Evolutionary conservation across 805 yeast genomes (phyloP), one percentile per base, ranked within the genome.

Genomic region (Nakazawaea holstii): DNA sequence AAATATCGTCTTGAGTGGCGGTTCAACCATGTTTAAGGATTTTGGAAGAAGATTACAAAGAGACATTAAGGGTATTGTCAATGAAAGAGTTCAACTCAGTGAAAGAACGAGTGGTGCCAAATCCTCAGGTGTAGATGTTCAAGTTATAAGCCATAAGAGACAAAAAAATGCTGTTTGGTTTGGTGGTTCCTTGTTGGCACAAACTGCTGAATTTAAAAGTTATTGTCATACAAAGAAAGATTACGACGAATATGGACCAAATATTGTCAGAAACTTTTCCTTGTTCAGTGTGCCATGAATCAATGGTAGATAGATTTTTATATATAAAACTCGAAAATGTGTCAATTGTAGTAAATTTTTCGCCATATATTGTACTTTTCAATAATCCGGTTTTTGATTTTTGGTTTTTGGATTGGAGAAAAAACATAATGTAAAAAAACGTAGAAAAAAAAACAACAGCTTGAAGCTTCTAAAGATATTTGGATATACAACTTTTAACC

Each of bases 151-250:
- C 28, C 99, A 94, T 72, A 90, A 92, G 73, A 87, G 94, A 69
- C 99, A 94, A 73, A 80, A 97, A 66, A 89, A 94, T 61, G 99
- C 99, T 3, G 99, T 94, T 50, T 94, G 99, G 99, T 94, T 92
- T 64, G 99, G 99, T 58, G 99, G 99, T 56, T 87, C 96, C 17
- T 72, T 94, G 56, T 76, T 94, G 62, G 98, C 99, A 1, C 98
- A 92, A 72, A 94, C 99, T 9, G 82, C 95, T 20, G 99, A 94
- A 69, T 94, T 94, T 72, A 88, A 86, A 68, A 82, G 95, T 66
- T 91, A 91, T 68, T 94, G 98, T 66, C 94, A 94, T 72, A 92
- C 99, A 24, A 94, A 94, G 72, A 84, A 85, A 61, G 99, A 94
- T 62, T 94, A 94, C 67, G 99, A 94, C 62, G 99, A 94, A 70